Evolutionary conservation across 306 rosid genomes (phyloP), one percentile per base, ranked within the genome.

Genomic region (Delonix regia): DNA sequence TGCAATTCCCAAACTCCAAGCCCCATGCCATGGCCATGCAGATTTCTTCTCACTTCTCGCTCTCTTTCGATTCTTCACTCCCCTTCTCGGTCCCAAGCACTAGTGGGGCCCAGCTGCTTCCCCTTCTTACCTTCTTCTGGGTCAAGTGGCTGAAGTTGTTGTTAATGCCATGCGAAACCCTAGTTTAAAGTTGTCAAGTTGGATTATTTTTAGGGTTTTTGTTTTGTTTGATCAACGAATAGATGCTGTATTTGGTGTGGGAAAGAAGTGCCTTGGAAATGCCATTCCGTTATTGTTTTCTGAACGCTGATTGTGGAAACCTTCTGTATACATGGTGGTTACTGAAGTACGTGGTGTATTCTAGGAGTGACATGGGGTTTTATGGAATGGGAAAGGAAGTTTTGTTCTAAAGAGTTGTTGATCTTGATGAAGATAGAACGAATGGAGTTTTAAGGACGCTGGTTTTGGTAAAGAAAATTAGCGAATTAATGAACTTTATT

Each of bases 131-230:
- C 44, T 19, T 65, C 38, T 57, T 25, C 30, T 39, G 70, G 49
- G n/a, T n/a, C n/a, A 4, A 15, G 69, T 16, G 25, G 39, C 67
- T 15, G 42, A 61, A 61, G 16, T 63, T 63, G 6, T 33, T n/a
- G 47, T 25, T n/a, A 8, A 63, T 34, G 4, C 69, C 47, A 24
- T 13, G 42, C 21, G 19, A 3, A 33, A 21, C 3, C 24, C 24
- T 34, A 18, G 69, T 5, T n/a, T 34, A 14, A 10, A 38, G 48
- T 44, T 38, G 30, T 38, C 30, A 11, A 38, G n/a, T 38, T 65
- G 8, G 48, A 65, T 65, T 19, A 11, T 5, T 19, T 65, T 65
- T 38, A 65, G 70, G 70, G 70, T 65, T 65, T n/a, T 30, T 33
- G 24, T 2, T 62, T 62, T n/a, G 44, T 30, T 30, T 62, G 2